phyloP scores from a whole-genome alignment of 2,329 filamentous ascomycete genomes.

The Pestalotiopsis sp. region DNA sequence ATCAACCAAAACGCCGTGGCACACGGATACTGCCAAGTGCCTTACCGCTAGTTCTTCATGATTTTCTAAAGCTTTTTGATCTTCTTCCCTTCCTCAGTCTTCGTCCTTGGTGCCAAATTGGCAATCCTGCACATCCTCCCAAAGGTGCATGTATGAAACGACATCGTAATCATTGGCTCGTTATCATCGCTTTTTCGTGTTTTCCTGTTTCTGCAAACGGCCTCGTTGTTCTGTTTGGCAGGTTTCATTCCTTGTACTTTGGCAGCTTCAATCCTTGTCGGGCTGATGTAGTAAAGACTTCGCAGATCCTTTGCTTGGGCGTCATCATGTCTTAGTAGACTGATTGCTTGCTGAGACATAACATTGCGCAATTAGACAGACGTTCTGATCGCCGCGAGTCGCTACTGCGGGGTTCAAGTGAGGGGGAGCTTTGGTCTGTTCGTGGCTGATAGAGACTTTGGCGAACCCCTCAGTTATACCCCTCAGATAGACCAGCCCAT shows the following conservation, averaged over 20 bases:
- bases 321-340: not conserved
- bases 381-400: not conserved
- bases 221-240: not conserved
- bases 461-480: conserved; percentile 6
- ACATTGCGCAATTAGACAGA: not conserved
- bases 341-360: not conserved
- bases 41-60: not conserved
- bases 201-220: not conserved
- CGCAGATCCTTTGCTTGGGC: not conserved
- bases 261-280: not conserved
- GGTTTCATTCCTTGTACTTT: not conserved
- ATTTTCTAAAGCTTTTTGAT: not conserved
- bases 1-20: not conserved
- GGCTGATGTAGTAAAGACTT: not conserved
- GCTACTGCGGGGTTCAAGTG: conserved; percentile 7
- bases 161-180: conserved; percentile 2
- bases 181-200: not conserved
- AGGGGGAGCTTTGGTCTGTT: conserved; percentile 1
- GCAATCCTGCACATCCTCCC: not conserved
- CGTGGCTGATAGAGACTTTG: conserved; percentile 1
- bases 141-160: not conserved
- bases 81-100: not conserved
- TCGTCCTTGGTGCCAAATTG: too few species aligned
- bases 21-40: not conserved
- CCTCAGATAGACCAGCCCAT: not conserved